Conservation (phyloP, 352 stramenopile species). For the Halophytophthora batemanensis region DNA sequence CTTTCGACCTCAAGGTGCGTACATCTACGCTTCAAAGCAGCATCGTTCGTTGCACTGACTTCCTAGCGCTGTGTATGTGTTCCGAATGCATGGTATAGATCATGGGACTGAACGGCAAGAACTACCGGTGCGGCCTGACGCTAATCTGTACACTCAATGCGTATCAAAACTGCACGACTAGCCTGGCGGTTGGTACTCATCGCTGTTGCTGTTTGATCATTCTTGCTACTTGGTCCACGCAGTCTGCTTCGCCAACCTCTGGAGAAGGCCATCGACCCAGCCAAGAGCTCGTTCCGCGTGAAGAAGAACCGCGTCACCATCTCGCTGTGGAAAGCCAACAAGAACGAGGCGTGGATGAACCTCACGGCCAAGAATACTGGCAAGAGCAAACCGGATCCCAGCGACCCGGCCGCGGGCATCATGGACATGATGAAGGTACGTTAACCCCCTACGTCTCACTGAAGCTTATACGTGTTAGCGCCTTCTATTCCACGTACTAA, state of each 20-base stretch:
- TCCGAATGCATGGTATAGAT: constrained; percentile 28
- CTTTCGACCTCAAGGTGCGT: constrained; percentile 80
- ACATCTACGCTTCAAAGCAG: no score
- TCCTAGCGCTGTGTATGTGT: not conserved
- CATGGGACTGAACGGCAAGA: constrained; percentile 62
- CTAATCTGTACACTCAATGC: not conserved
- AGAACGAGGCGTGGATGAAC: constrained; percentile 78
- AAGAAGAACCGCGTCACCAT: constrained; percentile 88
- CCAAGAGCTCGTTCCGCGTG: constrained; percentile 73
- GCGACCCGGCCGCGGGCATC: constrained; percentile 75
- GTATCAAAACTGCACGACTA: no score
- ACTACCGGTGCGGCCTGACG: constrained; percentile 42
- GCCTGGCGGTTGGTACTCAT: not conserved
- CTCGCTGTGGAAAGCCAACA: constrained; percentile 70
- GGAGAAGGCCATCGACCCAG: constrained; percentile 79
- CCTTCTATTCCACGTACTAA: not conserved
- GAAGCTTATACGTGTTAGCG: not conserved
- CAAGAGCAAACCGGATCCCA: constrained; percentile 48
- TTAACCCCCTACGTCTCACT: constrained; percentile 1
- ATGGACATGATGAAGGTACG: constrained; percentile 91
- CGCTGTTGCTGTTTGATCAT: not conserved
- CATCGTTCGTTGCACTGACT: no score
- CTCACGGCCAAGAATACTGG: constrained; percentile 79
- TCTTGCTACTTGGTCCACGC: not conserved
- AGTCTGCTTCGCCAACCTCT: constrained; percentile 73